Percentiles rank a stretch among this genome's conserved stretches.
These are phyloP conservation scores for Suhomyces terraborum DNA, from an alignment of 1,139 yeast species.

Conservation along the genomic window DNA sequence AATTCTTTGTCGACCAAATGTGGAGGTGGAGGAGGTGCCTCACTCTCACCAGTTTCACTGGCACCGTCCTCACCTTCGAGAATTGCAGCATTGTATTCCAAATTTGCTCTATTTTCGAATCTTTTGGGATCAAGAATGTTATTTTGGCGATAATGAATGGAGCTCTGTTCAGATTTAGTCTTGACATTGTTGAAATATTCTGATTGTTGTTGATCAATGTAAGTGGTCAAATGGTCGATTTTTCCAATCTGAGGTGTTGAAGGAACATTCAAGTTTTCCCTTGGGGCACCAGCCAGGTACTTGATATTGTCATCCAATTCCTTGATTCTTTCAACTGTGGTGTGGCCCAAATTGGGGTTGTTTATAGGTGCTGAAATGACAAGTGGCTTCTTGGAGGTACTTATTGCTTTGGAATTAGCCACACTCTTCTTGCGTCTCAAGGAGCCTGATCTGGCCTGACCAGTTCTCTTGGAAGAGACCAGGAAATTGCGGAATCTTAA, in stretches of 20 bases:
- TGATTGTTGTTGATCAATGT: conserved; percentile 34
- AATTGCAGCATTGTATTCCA: conserved; percentile 5
- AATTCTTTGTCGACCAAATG: conserved; percentile 17
- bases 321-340: conserved; percentile 22
- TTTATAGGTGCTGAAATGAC: conserved; percentile 29
- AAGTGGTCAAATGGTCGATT: conserved; percentile 28
- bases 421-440: conserved; percentile 10
- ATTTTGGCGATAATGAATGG: conserved; percentile 21
- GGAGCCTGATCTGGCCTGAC: conserved; percentile 12
- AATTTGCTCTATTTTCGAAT: conserved; percentile 3
- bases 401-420: conserved; percentile 4
- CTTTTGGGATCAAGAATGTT: conserved; percentile 17
- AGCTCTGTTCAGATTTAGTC: conserved; percentile 18
- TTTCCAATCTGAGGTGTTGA: conserved; percentile 17
- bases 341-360: conserved; percentile 34
- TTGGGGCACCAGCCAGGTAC: conserved; percentile 31
- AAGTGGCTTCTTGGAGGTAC: conserved; percentile 3
- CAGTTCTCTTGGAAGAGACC: conserved; percentile 34
- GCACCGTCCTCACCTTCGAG: conserved; percentile 3
- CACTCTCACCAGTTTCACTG: conserved; percentile 24
- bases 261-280: conserved; percentile 12
- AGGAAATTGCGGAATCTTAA: conserved; percentile 27
- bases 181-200: conserved; percentile 19
- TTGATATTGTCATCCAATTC: conserved; percentile 31
- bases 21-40: conserved; percentile 33